Percentiles rank a stretch among this genome's conserved stretches.
Conservation (phyloP, 352 stramenopile species). For the Pythium biforme region DNA sequence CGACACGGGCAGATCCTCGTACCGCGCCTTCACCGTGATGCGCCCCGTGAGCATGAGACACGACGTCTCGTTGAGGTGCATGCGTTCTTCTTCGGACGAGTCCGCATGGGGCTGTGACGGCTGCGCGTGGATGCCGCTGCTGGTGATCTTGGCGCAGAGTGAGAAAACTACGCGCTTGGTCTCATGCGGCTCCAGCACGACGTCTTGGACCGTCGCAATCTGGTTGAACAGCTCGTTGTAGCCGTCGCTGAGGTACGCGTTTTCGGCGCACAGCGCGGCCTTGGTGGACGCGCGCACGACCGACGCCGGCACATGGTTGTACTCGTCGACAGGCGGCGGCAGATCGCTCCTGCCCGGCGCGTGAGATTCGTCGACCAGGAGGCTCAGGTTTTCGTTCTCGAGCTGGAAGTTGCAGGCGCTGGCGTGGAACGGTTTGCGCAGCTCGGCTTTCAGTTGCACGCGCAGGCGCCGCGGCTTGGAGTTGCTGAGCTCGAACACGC, state of each 20-base stretch:
- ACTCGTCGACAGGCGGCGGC: constrained; percentile 44
- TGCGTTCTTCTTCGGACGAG: constrained; percentile 82
- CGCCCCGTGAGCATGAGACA: constrained; percentile 69
- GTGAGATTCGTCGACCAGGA: constrained; percentile 33
- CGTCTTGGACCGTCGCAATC: constrained; percentile 61
- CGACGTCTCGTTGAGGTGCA: constrained; percentile 82
- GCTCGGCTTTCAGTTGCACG: constrained; percentile 66
- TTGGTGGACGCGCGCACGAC: constrained; percentile 71
- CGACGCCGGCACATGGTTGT: constrained; percentile 73
- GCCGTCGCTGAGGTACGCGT: constrained; percentile 79
- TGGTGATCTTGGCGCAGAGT: constrained; percentile 60
- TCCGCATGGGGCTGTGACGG: constrained; percentile 37
- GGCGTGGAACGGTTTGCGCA: constrained; percentile 79
- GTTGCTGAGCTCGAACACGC: constrained; percentile 81
- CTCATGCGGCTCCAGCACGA: constrained; percentile 65
- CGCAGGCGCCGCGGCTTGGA: constrained; percentile 45
- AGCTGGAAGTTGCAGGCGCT: constrained; percentile 83
- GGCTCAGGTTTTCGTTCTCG: constrained; percentile 84
- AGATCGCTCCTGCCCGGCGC: constrained; percentile 5
- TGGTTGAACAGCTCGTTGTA: constrained; percentile 92
- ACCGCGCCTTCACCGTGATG: constrained; percentile 49
- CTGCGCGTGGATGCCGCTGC: constrained; percentile 27
- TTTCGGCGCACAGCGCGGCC: constrained; percentile 66
- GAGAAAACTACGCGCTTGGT: constrained; percentile 74
- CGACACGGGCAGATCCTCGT: constrained; percentile 18